phyloP scores from a whole-genome alignment of 1,284 basidiomycete genomes.

The Agaricales sp. region DNA sequence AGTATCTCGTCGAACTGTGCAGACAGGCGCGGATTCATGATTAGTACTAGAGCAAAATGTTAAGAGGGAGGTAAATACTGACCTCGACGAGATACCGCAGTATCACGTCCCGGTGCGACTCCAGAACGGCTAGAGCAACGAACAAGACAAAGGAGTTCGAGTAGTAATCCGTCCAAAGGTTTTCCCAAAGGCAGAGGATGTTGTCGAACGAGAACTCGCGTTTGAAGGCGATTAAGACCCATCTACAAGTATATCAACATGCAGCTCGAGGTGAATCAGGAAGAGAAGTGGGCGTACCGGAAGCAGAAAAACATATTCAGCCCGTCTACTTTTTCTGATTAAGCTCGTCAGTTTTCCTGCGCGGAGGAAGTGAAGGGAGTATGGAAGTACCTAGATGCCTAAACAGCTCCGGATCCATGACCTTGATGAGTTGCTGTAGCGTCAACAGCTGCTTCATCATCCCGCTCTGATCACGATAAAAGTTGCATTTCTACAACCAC shows the following conservation, averaged over 20 bases:
- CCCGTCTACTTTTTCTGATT: constrained; percentile 76
- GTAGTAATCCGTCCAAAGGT: constrained; percentile 91
- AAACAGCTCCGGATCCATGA: constrained; percentile 93
- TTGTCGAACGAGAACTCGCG: constrained; percentile 91
- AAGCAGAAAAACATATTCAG: constrained; percentile 98
- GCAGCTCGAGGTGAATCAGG: background rate
- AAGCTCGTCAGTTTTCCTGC: no score
- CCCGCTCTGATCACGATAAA: constrained; percentile 92
- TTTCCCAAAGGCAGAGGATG: constrained; percentile 89
- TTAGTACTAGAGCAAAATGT: no score
- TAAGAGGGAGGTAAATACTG: constrained; percentile 16
- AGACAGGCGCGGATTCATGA: no score
- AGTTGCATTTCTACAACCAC: constrained; percentile 75
- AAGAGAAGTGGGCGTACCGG: constrained; percentile 40
- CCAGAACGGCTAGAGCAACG: constrained; percentile 86
- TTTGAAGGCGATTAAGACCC: constrained; percentile 89
- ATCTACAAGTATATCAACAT: constrained; percentile 38
- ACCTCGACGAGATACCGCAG: constrained; percentile 89
- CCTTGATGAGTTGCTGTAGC: constrained; percentile 80
- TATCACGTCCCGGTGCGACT: constrained; percentile 90
- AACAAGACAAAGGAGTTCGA: constrained; percentile 88
- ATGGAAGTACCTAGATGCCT: constrained; percentile 61
- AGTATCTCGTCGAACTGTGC: constrained; percentile 75
- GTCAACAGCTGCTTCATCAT: constrained; percentile 92
- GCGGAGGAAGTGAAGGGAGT: constrained; percentile 6